These are phyloP conservation scores for Elaeagnus macrophylla DNA, from an alignment of 306 rosid genomes.

Conservation along the genomic window DNA sequence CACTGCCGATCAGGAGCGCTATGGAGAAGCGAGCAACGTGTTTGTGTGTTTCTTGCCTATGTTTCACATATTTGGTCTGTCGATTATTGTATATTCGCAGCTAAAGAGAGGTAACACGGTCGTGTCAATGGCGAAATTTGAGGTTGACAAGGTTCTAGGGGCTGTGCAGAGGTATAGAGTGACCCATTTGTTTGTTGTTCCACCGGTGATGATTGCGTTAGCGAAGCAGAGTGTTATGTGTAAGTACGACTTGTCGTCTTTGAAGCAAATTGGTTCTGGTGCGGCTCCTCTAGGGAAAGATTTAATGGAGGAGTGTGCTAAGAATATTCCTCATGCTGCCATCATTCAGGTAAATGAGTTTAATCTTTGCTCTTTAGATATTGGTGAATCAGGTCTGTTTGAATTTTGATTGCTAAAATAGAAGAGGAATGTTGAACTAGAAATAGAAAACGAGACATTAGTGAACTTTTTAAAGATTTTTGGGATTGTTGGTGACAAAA, in stretches of 20 bases:
- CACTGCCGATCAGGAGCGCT: constrained; percentile 15
- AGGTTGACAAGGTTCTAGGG: constrained; percentile 48
- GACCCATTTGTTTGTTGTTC: constrained; percentile 75
- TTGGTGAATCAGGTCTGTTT: too few species aligned
- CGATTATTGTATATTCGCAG: constrained; percentile 51
- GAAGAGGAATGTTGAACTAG: too few species aligned
- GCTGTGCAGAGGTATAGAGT: constrained; percentile 46
- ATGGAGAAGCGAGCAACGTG: too few species aligned
- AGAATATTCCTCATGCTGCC: constrained; percentile 57
- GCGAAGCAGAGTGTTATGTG: constrained; percentile 65
- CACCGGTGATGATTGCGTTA: constrained; percentile 70
- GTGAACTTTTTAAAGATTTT: too few species aligned
- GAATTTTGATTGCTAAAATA: too few species aligned
- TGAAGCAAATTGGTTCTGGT: constrained; percentile 54
- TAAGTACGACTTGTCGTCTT: constrained; percentile 57
- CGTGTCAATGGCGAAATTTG: constrained; percentile 67
- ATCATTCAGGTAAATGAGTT: constrained; percentile 97
- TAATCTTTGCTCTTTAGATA: too few species aligned
- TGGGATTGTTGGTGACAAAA: too few species aligned
- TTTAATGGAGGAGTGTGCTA: constrained; percentile 54
- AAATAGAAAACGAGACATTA: too few species aligned
- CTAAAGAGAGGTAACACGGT: constrained; percentile 61
- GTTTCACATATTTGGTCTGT: constrained; percentile 72
- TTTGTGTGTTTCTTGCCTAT: constrained; percentile 72
- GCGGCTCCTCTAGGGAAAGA: constrained; percentile 93